Evolutionary conservation across 805 yeast species (phyloP).

Genomic region (Lachancea lanzarotensis): DNA sequence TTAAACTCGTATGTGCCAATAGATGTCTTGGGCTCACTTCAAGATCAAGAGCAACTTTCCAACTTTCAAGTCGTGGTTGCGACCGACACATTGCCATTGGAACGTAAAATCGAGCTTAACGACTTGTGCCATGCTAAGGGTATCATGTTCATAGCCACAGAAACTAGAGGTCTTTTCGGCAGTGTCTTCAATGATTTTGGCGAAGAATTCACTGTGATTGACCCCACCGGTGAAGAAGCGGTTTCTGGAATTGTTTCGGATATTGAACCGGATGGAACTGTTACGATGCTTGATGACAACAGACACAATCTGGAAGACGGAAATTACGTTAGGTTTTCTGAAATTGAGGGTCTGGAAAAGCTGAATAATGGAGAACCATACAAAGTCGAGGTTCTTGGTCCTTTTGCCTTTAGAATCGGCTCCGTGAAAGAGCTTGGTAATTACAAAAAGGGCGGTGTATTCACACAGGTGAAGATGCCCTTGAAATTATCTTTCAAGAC

Average conservation of each 20-base stretch:
- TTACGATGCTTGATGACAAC: slow-evolving; percentile 85
- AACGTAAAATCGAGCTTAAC: slow-evolving; percentile 70
- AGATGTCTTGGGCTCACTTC: slow-evolving; percentile 50
- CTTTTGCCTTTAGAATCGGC: slow-evolving; percentile 81
- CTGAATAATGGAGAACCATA: slow-evolving; percentile 68
- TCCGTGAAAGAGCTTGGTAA: slow-evolving; percentile 49
- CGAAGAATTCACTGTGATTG: slow-evolving; percentile 66
- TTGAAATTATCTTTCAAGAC: slow-evolving; percentile 53
- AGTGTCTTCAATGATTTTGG: slow-evolving; percentile 89
- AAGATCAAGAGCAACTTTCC: slow-evolving; percentile 42
- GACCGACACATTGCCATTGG: slow-evolving; percentile 62
- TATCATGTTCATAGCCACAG: slow-evolving; percentile 77
- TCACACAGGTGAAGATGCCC: slow-evolving; percentile 90
- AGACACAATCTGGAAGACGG: slow-evolving; percentile 95
- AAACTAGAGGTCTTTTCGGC: slow-evolving; percentile 83
- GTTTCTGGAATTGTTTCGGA: slow-evolving; percentile 80
- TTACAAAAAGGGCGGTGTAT: slow-evolving; percentile 79
- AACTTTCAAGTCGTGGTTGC: slow-evolving; percentile 75
- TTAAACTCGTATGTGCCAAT: slow-evolving; percentile 89
- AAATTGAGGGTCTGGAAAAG: slow-evolving; percentile 71
- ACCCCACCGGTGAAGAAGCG: slow-evolving; percentile 91
- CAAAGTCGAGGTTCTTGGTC: slow-evolving; percentile 83
- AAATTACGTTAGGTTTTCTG: slow-evolving; percentile 77
- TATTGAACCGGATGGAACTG: slow-evolving; percentile 81
- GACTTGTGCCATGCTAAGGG: slow-evolving; percentile 63